A percentile compares a stretch with the other conserved stretches of the same genome.
These are phyloP conservation scores for Moricandia arvensis DNA, from an alignment of 345 rosid genomes.

Conservation along the genomic window DNA sequence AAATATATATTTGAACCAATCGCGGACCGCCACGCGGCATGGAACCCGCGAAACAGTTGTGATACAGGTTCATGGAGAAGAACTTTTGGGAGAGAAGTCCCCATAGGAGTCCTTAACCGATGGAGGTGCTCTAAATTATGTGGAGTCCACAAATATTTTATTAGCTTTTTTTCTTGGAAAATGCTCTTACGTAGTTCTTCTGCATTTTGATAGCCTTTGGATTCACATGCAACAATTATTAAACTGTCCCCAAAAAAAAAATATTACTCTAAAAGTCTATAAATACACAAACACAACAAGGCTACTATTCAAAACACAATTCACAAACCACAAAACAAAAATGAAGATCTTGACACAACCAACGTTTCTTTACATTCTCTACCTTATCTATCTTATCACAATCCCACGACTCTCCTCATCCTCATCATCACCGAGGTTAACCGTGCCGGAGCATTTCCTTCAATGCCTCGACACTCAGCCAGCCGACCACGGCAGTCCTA, in stretches of 20 bases:
- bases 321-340: neutral
- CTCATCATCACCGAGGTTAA: conserved; percentile 4
- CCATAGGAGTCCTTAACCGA: too few relatives aligned
- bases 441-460: conserved; percentile 29
- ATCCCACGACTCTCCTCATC: conserved; percentile 14
- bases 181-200: conserved; percentile 13
- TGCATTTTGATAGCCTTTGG: conserved; percentile 11
- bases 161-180: too few relatives aligned
- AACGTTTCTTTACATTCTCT: neutral
- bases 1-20: too few relatives aligned
- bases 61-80: too few relatives aligned
- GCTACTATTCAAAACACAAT: neutral
- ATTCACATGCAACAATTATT: conserved; percentile 14
- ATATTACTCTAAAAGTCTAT: neutral
- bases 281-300: conserved; percentile 3
- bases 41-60: too few relatives aligned
- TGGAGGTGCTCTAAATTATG: too few relatives aligned
- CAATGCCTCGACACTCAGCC: conserved; percentile 35
- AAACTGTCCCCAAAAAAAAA: neutral
- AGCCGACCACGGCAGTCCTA: conserved; percentile 20
- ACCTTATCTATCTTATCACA: conserved; percentile 12
- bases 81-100: too few relatives aligned
- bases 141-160: too few relatives aligned
- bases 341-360: conserved; percentile 22
- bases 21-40: too few relatives aligned